A percentile compares a stretch with the other conserved stretches of the same genome.
Evolutionary conservation across 2,329 filamentous ascomycete genomes (phyloP).

Genomic region (Pezicula rhizophila): DNA sequence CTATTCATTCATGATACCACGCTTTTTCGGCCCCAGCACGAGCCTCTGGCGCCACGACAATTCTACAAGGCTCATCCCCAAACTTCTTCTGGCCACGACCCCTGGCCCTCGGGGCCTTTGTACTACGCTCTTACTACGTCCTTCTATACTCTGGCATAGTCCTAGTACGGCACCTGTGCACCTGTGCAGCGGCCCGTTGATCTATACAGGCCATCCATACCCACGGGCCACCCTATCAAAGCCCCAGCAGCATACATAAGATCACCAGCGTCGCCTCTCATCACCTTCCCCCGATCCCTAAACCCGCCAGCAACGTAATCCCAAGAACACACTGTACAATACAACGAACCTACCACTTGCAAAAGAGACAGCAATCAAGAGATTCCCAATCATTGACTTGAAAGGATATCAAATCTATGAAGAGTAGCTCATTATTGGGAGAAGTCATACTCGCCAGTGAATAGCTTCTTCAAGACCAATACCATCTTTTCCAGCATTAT

Average conservation of each 20-base stretch:
- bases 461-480: not conserved
- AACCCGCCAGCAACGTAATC: not conserved
- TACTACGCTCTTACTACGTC: not conserved
- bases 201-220: conserved; percentile 8
- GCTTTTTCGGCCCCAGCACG: not conserved
- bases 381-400: too few species aligned
- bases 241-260: conserved; percentile 13
- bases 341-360: not conserved
- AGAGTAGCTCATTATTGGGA: too few species aligned
- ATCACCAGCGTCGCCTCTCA: conserved; percentile 2
- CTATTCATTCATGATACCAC: too few species aligned
- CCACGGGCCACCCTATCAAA: conserved; percentile 4
- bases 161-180: conserved; percentile 15
- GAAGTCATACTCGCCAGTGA: not conserved
- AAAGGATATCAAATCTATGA: too few species aligned
- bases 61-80: not conserved
- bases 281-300: not conserved
- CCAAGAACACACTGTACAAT: not conserved
- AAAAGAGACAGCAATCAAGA: too few species aligned
- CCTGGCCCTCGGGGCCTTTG: not conserved
- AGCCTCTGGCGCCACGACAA: not conserved
- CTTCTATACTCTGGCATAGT: conserved; percentile 3
- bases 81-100: not conserved
- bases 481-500: not conserved
- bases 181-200: conserved; percentile 17